Evolutionary conservation across 1,284 basidiomycete genomes (phyloP).

Genomic region (Erythrobasidium hasegawianum): DNA sequence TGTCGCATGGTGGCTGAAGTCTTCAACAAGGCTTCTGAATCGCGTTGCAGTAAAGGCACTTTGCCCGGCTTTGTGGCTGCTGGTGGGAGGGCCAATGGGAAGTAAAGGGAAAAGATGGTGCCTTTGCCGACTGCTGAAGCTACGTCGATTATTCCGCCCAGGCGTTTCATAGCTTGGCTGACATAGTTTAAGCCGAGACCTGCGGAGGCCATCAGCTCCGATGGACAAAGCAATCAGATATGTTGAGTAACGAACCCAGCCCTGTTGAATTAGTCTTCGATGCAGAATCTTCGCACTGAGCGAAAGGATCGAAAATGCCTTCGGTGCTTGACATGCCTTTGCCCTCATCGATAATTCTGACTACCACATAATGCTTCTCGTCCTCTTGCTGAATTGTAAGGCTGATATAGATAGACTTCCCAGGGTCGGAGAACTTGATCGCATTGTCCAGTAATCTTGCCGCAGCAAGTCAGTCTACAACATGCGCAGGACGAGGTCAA

Average conservation of each 20-base stretch:
- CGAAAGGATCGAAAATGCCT: background rate
- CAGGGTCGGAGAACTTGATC: background rate
- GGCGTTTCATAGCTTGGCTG: background rate
- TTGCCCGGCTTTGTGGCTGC: background rate
- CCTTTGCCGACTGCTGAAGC: background rate
- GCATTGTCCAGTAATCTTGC: background rate
- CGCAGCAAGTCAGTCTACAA: background rate
- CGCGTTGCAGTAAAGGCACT: background rate
- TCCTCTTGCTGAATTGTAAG: background rate
- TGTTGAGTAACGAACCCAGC: background rate
- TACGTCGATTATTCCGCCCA: background rate
- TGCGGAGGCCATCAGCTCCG: background rate
- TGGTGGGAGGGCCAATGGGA: background rate
- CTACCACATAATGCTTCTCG: background rate
- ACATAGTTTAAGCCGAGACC: conserved; percentile 5
- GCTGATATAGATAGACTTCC: background rate
- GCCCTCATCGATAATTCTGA: background rate
- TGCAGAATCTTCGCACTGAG: background rate
- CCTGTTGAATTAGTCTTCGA: background rate
- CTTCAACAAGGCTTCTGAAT: background rate
- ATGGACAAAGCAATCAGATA: background rate
- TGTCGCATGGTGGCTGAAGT: background rate
- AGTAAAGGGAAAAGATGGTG: background rate
- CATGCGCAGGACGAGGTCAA: no score
- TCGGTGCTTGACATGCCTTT: background rate